Base-by-base conservation (phyloP, 306 rosid genomes). In the Sicyos baderoa region DNA sequence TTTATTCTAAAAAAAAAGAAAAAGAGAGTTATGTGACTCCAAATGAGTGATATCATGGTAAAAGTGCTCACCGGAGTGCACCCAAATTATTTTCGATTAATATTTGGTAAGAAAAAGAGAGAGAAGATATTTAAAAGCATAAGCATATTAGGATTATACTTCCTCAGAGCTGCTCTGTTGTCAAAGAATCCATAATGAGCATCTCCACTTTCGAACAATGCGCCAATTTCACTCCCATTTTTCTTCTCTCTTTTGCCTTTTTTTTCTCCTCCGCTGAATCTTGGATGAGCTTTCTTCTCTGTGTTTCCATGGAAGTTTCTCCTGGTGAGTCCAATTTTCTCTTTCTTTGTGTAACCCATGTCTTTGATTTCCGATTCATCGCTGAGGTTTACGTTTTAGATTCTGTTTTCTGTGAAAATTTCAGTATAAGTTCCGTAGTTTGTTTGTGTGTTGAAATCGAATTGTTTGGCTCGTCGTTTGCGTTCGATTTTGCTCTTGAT, bases 131-230 rank as follows among this genome's bases (percentile, higher is more conserved):
- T 35, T 35, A 48, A 74, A 72, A 69, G 47, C 35, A 25, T 19
- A 56, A 62, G 42, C 23, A 72, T 66, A 13, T 29, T 66, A 14
- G 71, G 54, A 70, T 52, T 27, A 60, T 67, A 15, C 22, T 50
- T 54, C 0, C 0, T 4, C 29, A 54, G 21, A 32, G 22, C 15
- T 76, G 25, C 82, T 50, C 50, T 63, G 60, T 64, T 54, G 54
- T 51, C 68, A 51, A 72, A 22, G 13, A 75, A 77, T 14, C 72
- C 44, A 77, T 72, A 11, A 76, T 79, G 72, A 3, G 84, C 70
- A 72, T 82, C 79, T 82, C 84, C 81, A 79, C 84, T 79, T 64
- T 65, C 19, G 19, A 21, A 7, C 42, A 35, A 25, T 23, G 45
- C 15, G 23, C 52, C n/a, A n/a, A 13, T 27, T 4, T 51, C 42